Conservation (phyloP, 2,329 filamentous ascomycete species). For the Monosporascus ibericus region DNA sequence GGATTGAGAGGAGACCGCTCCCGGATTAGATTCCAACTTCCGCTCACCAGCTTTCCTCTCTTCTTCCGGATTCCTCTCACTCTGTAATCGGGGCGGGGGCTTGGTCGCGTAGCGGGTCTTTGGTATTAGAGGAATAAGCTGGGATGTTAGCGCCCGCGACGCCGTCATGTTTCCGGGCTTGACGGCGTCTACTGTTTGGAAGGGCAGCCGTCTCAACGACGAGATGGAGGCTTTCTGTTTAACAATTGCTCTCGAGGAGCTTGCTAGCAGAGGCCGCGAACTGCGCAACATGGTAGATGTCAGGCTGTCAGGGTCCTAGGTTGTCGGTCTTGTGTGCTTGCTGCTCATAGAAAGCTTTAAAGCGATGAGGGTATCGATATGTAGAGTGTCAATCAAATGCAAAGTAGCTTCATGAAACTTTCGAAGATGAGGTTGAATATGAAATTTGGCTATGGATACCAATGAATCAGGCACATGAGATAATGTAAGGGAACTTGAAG, state of each 20-base stretch:
- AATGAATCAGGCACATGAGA: no score
- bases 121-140: constrained; percentile 11
- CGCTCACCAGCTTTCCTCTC: constrained; percentile 49
- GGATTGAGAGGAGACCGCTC: constrained; percentile 54
- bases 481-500: not conserved
- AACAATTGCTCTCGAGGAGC: constrained; percentile 13
- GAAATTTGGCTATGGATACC: not conserved
- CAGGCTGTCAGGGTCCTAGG: not conserved
- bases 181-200: constrained; percentile 1
- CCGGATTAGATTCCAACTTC: constrained; percentile 54
- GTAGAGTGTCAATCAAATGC: not conserved
- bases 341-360: not conserved
- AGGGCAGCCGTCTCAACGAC: constrained; percentile 1
- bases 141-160: constrained; percentile 1
- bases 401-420: not conserved
- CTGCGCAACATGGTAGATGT: constrained; percentile 21
- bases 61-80: constrained; percentile 44
- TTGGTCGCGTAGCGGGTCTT: constrained; percentile 23
- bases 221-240: constrained; percentile 7
- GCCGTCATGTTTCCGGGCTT: not conserved
- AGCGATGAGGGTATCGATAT: not conserved
- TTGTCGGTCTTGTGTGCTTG: not conserved
- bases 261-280: constrained; percentile 16
- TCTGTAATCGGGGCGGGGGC: constrained; percentile 13
- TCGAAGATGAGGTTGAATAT: not conserved